Evolutionary conservation across 768 basidiomycete genomes (phyloP).

Genomic region (Panellus pusillus): DNA sequence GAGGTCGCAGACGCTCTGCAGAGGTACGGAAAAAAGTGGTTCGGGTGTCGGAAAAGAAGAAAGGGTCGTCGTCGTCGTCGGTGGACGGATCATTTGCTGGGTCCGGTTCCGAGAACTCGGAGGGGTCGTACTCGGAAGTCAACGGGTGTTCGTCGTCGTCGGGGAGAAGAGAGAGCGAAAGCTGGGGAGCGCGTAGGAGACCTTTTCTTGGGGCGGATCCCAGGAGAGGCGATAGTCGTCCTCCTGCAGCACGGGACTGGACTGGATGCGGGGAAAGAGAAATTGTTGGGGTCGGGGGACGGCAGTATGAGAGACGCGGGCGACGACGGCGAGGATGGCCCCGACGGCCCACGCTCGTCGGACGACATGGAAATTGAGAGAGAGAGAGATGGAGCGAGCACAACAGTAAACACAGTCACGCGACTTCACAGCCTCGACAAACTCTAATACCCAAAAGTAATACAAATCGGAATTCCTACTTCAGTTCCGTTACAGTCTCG

Average conservation of each 20-base stretch:
- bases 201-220: conserved; percentile 19
- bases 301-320: conserved; percentile 1
- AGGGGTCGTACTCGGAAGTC: conserved; percentile 35
- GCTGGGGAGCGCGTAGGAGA: conserved; percentile 28
- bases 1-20: conserved; percentile 53
- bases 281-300: conserved; percentile 1
- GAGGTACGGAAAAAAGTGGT: conserved; percentile 57
- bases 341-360: conserved; percentile 1
- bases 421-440: too few relatives aligned
- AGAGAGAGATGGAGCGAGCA: too few relatives aligned
- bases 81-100: conserved; percentile 28
- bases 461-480: too few relatives aligned
- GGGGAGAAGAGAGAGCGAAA: conserved; percentile 29
- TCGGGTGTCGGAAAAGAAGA: conserved; percentile 30
- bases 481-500: conserved; percentile 11
- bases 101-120: conserved; percentile 34
- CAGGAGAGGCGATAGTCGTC: conserved; percentile 19
- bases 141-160: conserved; percentile 28
- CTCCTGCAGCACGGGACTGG: conserved; percentile 7
- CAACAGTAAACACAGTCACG: too few relatives aligned
- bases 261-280: conserved; percentile 19
- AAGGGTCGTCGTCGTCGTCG: conserved; percentile 33
- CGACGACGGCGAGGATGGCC: background rate
- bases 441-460: too few relatives aligned
- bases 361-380: conserved; percentile 3